Conservation (phyloP, 192 early-diverging fungal species). For the Haplosporangium gracile region DNA sequence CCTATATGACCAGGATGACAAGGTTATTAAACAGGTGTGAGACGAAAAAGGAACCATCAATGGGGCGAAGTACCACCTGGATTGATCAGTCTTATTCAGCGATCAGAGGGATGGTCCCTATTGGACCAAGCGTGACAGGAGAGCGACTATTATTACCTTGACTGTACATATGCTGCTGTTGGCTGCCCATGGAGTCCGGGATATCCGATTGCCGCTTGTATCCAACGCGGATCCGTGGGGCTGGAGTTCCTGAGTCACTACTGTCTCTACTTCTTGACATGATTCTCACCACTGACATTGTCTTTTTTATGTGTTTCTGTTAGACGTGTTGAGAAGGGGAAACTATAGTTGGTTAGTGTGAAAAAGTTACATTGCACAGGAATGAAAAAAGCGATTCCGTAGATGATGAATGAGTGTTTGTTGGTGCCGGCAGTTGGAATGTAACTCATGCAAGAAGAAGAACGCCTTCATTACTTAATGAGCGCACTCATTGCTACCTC, state of each 20-base stretch:
- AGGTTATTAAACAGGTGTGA: neutral
- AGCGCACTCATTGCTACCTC: too few species aligned
- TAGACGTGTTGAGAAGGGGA: neutral
- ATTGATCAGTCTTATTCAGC: neutral
- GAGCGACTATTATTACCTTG: neutral
- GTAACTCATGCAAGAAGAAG: too few species aligned
- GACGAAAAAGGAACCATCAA: neutral
- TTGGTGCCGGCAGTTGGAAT: too few species aligned
- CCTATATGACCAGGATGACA: neutral
- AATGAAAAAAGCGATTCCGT: neutral
- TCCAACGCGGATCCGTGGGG: slow-evolving; percentile 19
- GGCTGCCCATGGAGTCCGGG: neutral
- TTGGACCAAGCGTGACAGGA: too few species aligned
- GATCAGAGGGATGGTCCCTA: neutral
- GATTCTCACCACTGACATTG: neutral
- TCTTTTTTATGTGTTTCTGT: neutral
- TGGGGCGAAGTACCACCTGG: neutral
- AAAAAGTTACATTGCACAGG: neutral
- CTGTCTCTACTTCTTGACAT: neutral
- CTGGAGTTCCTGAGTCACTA: slow-evolving; percentile 16
- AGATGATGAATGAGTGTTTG: too few species aligned
- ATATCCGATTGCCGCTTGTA: slow-evolving; percentile 3
- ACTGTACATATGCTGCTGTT: neutral
- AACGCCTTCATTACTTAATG: too few species aligned
- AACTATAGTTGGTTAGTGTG: neutral